These are phyloP conservation scores for Amylocystis lapponica DNA, from an alignment of 768 basidiomycete species.

Conservation along the genomic window DNA sequence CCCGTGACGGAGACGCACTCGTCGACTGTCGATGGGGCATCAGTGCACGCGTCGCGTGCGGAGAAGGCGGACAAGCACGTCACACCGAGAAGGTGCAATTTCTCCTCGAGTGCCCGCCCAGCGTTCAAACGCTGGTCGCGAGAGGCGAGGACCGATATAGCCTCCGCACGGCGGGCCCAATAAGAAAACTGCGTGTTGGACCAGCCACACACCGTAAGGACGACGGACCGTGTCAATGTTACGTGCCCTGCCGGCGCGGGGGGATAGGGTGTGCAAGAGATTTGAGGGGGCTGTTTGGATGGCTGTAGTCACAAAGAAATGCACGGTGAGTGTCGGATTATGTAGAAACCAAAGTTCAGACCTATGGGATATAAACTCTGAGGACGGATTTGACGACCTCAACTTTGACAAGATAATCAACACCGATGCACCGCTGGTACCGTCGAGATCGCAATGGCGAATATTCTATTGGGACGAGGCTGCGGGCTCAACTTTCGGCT, in stretches of 20 bases:
- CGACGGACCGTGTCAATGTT: constrained; percentile 41
- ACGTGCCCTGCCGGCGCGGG: constrained; percentile 37
- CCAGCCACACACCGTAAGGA: constrained; percentile 45
- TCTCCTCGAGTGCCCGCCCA: constrained; percentile 27
- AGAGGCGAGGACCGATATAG: constrained; percentile 39
- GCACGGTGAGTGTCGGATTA: neutral
- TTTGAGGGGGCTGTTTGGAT: constrained; percentile 48
- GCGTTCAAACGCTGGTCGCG: constrained; percentile 36
- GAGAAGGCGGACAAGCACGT: no score
- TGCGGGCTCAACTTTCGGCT: constrained; percentile 32
- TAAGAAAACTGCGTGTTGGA: constrained; percentile 51
- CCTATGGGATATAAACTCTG: constrained; percentile 44
- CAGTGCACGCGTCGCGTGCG: no score
- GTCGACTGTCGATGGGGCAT: no score
- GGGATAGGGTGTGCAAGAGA: constrained; percentile 36
- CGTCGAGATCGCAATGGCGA: no score
- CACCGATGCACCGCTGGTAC: constrained; percentile 34
- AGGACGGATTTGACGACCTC: constrained; percentile 46
- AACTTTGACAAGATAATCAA: constrained; percentile 49
- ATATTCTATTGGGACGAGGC: no score
- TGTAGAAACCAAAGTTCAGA: constrained; percentile 8
- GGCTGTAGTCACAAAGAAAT: constrained; percentile 25
- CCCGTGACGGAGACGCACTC: constrained; percentile 32
- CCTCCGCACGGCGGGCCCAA: constrained; percentile 47
- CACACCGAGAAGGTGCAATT: no score